Evolutionary conservation across 805 yeast species (phyloP).

Genomic region (Sugiyamaella valdiviana): DNA sequence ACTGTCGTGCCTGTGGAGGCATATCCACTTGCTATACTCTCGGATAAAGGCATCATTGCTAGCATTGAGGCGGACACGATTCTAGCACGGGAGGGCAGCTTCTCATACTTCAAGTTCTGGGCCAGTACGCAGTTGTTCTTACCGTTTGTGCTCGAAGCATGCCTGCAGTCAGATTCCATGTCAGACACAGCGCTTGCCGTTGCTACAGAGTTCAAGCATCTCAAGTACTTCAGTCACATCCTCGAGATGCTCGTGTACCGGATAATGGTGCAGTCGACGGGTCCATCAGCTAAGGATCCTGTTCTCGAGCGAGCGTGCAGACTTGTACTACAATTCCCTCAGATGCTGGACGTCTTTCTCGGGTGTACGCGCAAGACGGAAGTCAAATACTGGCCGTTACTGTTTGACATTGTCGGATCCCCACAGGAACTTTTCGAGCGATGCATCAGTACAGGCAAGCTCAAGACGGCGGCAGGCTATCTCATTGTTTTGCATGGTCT

Average conservation of each 20-base stretch:
- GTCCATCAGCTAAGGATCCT: constrained; percentile 16
- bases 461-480: constrained; percentile 38
- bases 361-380: constrained; percentile 56
- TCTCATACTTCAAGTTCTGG: constrained; percentile 29
- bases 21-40: constrained; percentile 45
- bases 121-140: constrained; percentile 31
- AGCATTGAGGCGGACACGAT: constrained; percentile 45
- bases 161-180: constrained; percentile 14
- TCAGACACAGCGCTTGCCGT: constrained; percentile 22
- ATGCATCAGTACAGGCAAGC: constrained; percentile 30
- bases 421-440: constrained; percentile 33
- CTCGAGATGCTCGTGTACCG: constrained; percentile 37
- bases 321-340: constrained; percentile 32
- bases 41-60: constrained; percentile 43
- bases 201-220: constrained; percentile 27
- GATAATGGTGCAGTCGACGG: constrained; percentile 22
- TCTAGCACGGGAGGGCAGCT: constrained; percentile 29
- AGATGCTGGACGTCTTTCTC: constrained; percentile 34
- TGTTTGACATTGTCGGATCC: constrained; percentile 34
- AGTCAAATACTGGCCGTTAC: constrained; percentile 44
- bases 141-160: constrained; percentile 29
- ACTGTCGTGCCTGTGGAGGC: constrained; percentile 34
- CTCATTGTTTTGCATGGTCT: constrained; percentile 35
- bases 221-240: constrained; percentile 38
- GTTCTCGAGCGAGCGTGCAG: constrained; percentile 19